A percentile compares a stretch with the other conserved stretches of the same genome.
These are phyloP conservation scores for Fusarium longipes DNA, from an alignment of 2,329 filamentous ascomycete species.

Conservation along the genomic window DNA sequence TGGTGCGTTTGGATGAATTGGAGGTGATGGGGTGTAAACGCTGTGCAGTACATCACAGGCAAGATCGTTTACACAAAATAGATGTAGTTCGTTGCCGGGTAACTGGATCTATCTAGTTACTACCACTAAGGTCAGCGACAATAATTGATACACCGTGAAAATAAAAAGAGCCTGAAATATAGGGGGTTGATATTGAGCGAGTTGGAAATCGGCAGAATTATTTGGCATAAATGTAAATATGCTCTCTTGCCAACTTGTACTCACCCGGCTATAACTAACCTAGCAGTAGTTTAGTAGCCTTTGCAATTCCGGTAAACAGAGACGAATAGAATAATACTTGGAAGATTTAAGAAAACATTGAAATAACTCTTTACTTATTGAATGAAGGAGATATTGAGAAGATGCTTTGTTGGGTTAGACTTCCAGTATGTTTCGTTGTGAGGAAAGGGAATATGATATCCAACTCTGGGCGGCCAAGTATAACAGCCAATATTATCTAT, in stretches of 20 bases:
- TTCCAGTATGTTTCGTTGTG: neutral
- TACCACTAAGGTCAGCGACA: neutral
- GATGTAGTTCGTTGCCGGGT: constrained; percentile 12
- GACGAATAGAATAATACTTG: no score
- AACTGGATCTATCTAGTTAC: neutral
- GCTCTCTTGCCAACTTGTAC: no score
- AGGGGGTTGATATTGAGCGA: no score
- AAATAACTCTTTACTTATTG: no score
- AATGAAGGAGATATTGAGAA: neutral
- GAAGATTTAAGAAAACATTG: no score
- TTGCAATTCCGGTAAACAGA: no score
- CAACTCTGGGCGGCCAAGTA: neutral
- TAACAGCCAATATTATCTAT: neutral
- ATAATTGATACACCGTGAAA: neutral
- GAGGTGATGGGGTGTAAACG: neutral
- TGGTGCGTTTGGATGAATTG: neutral
- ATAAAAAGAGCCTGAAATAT: neutral
- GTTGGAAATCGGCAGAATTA: no score
- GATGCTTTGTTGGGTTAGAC: no score
- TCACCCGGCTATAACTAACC: no score
- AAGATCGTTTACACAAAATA: neutral
- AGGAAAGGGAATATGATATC: no score
- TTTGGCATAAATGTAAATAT: no score
- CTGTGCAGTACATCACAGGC: neutral
- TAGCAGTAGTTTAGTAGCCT: no score